Percentiles rank a stretch among this genome's conserved stretches.
phyloP scores from a whole-genome alignment of 2,329 filamentous ascomycete species.

The Colletotrichum echinochloae region DNA sequence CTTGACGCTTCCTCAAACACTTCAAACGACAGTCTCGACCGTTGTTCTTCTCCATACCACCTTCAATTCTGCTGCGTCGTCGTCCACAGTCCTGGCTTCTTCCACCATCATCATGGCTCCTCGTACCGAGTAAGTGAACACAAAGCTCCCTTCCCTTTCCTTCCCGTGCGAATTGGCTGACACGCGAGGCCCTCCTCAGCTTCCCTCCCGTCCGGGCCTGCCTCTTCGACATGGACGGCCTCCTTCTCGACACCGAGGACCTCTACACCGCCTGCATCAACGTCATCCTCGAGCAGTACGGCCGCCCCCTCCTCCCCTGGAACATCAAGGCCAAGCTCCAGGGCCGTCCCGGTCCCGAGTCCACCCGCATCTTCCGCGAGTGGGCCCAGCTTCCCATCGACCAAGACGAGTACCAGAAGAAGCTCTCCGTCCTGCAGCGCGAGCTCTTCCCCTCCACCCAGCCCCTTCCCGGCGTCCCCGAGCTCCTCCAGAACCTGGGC shows the following conservation, averaged over 20 bases:
- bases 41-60: not conserved
- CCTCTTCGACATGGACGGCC: slow-evolving; percentile 98
- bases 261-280: slow-evolving; percentile 88
- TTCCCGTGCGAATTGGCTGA: slow-evolving; percentile 12
- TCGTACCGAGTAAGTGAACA: slow-evolving; percentile 57
- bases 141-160: slow-evolving; percentile 47
- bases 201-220: slow-evolving; percentile 88
- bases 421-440: slow-evolving; percentile 73
- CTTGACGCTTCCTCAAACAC: not conserved
- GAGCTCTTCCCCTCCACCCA: slow-evolving; percentile 79
- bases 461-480: slow-evolving; percentile 81
- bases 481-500: slow-evolving; percentile 72
- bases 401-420: slow-evolving; percentile 71
- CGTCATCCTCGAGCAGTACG: slow-evolving; percentile 80
- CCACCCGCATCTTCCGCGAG: slow-evolving; percentile 70
- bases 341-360: slow-evolving; percentile 66
- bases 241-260: slow-evolving; percentile 94
- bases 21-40: not conserved
- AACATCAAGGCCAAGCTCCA: slow-evolving; percentile 89
- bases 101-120: slow-evolving; percentile 52
- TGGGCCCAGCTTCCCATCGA: slow-evolving; percentile 90
- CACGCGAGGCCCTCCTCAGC: slow-evolving; percentile 55
- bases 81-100: slow-evolving; percentile 17
- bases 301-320: slow-evolving; percentile 85
- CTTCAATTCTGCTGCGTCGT: not conserved